A percentile compares a stretch with the other conserved stretches of the same genome.
Conservation (phyloP, 768 basidiomycete genomes). For the Boletus reticulatus region DNA sequence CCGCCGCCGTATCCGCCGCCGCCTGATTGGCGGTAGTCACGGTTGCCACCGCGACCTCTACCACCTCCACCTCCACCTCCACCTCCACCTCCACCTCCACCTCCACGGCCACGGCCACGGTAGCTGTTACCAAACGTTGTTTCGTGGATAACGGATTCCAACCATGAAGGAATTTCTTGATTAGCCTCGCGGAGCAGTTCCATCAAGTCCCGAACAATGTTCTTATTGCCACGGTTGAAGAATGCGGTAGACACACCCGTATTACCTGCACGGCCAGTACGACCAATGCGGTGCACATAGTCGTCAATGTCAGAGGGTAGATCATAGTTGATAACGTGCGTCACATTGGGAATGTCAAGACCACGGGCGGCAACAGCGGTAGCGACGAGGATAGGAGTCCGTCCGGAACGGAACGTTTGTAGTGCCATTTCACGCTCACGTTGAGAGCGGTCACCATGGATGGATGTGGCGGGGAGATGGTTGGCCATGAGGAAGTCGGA, state of each 20-base stretch:
- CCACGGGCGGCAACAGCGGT: constrained; percentile 99
- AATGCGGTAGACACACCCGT: constrained; percentile 95
- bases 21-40: constrained; percentile 33
- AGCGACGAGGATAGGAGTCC: constrained; percentile 95
- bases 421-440: constrained; percentile 96
- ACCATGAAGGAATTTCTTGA: constrained; percentile 90
- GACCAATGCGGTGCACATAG: constrained; percentile 97
- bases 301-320: constrained; percentile 98
- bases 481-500: constrained; percentile 91
- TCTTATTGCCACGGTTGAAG: constrained; percentile 91
- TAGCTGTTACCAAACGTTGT: constrained; percentile 62
- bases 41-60: constrained; percentile 36
- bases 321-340: constrained; percentile 98
- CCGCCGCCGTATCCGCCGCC: constrained; percentile 29
- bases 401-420: constrained; percentile 91
- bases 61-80: constrained; percentile 36
- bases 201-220: constrained; percentile 87
- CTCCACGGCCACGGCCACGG: constrained; percentile 56
- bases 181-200: constrained; percentile 95
- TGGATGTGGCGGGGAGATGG: constrained; percentile 88
- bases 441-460: constrained; percentile 97
- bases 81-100: constrained; percentile 34
- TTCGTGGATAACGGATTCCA: constrained; percentile 85
- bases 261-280: constrained; percentile 98
- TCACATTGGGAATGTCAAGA: constrained; percentile 98